Percentiles rank a stretch among this genome's conserved stretches.
phyloP scores from a whole-genome alignment of 805 yeast genomes.

The Suhomyces prunicola region DNA sequence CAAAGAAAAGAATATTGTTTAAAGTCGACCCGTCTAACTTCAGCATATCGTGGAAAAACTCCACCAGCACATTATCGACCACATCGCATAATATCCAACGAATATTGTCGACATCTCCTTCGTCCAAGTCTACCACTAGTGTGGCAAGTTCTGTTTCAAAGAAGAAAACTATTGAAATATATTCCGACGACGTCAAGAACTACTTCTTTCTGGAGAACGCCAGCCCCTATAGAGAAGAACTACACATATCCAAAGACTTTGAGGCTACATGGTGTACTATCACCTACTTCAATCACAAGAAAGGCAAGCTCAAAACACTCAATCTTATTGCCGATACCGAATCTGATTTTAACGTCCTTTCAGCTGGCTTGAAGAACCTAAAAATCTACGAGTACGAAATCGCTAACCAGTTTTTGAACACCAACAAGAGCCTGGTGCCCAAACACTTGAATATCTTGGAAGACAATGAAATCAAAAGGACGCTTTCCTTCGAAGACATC shows the following conservation, averaged over 20 bases:
- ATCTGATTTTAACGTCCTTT: slow-evolving; percentile 55
- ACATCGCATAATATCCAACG: slow-evolving; percentile 14
- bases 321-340: slow-evolving; percentile 72
- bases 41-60: slow-evolving; percentile 47
- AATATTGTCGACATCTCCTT: slow-evolving; percentile 13
- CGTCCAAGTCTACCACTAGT: background rate
- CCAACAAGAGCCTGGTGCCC: background rate
- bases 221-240: slow-evolving; percentile 79
- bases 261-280: slow-evolving; percentile 77
- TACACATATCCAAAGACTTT: slow-evolving; percentile 64
- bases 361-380: slow-evolving; percentile 55
- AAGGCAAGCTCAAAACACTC: slow-evolving; percentile 67
- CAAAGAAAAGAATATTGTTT: slow-evolving; percentile 57
- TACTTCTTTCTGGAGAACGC: slow-evolving; percentile 69
- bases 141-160: background rate
- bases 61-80: slow-evolving; percentile 29
- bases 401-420: slow-evolving; percentile 49
- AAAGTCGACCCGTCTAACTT: slow-evolving; percentile 55
- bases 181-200: slow-evolving; percentile 62
- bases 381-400: slow-evolving; percentile 57
- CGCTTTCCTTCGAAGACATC: slow-evolving; percentile 63
- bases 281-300: slow-evolving; percentile 59
- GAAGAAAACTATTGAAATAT: slow-evolving; percentile 24
- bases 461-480: slow-evolving; percentile 22
- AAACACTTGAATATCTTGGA: slow-evolving; percentile 26